A percentile compares a stretch with the other conserved stretches of the same genome.
Evolutionary conservation across 352 stramenopile species (phyloP).

Genomic region (Pythium scleroteichum): DNA sequence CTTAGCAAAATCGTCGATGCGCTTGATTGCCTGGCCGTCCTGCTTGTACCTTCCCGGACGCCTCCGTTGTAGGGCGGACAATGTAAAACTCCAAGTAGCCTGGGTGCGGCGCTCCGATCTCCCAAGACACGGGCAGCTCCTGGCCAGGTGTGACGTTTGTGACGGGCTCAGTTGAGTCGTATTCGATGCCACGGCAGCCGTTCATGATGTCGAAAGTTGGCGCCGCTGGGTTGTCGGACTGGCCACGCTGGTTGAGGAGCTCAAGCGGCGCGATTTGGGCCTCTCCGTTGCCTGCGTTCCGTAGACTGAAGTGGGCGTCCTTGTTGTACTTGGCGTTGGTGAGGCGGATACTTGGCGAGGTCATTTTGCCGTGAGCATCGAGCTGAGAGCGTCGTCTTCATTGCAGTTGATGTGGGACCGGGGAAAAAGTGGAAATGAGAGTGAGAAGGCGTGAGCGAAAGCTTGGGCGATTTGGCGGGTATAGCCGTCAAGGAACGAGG

Average conservation of each 20-base stretch:
- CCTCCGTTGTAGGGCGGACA: conserved; percentile 41
- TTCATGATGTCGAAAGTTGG: conserved; percentile 60
- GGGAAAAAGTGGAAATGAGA: too few species aligned
- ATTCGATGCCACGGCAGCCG: conserved; percentile 53
- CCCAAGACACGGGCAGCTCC: conserved; percentile 41
- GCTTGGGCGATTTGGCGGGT: too few species aligned
- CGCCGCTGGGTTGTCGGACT: conserved; percentile 40
- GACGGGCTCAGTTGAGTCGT: conserved; percentile 42
- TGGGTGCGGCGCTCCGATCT: conserved; percentile 55
- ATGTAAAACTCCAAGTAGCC: conserved; percentile 55
- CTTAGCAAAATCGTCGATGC: conserved; percentile 42
- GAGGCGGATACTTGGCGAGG: conserved; percentile 9
- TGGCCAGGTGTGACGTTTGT: conserved; percentile 39
- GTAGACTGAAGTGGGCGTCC: conserved; percentile 41
- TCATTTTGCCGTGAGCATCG: conserved; percentile 28
- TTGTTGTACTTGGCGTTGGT: conserved; percentile 40
- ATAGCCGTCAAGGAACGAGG: too few species aligned
- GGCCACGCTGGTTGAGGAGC: conserved; percentile 43
- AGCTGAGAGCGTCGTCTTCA: too few species aligned
- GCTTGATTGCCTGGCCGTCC: conserved; percentile 35
- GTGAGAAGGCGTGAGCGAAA: too few species aligned
- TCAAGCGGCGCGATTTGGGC: conserved; percentile 48
- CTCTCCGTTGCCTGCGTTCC: conserved; percentile 44
- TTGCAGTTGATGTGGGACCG: too few species aligned
- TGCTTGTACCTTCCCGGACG: conserved; percentile 42